Conservation (phyloP, 306 rosid species). For the Vicia faba region DNA sequence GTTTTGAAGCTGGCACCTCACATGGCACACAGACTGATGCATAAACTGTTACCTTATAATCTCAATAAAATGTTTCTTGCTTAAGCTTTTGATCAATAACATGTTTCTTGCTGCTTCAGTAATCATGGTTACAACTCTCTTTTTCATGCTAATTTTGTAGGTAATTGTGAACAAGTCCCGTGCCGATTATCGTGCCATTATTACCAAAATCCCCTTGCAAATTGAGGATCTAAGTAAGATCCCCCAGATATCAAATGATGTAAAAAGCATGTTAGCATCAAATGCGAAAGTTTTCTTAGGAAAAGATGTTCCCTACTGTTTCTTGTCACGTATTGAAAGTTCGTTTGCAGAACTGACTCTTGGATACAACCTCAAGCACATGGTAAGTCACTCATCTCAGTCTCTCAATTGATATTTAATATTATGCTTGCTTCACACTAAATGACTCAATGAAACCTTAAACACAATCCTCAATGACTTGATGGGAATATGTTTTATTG, state of each 20-base stretch:
- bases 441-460: constrained; percentile 2
- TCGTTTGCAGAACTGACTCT: constrained; percentile 70
- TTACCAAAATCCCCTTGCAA: constrained; percentile 67
- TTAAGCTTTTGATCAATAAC: constrained; percentile 22
- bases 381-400: constrained; percentile 55
- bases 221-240: constrained; percentile 64
- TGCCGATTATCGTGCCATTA: constrained; percentile 71
- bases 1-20: constrained; percentile 25
- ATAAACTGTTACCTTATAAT: constrained; percentile 30
- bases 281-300: constrained; percentile 75
- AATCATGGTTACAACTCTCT: constrained; percentile 14
- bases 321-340: constrained; percentile 71
- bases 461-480: neutral
- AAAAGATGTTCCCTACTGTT: constrained; percentile 80
- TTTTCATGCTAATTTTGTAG: constrained; percentile 44
- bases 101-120: constrained; percentile 21
- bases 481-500: neutral
- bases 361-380: constrained; percentile 78
- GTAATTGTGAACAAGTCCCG: constrained; percentile 90
- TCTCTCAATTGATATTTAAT: constrained; percentile 16
- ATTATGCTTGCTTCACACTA: constrained; percentile 17
- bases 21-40: neutral
- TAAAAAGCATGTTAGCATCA: constrained; percentile 69
- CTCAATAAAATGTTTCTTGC: constrained; percentile 12
- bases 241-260: constrained; percentile 61